phyloP scores from a whole-genome alignment of 1,284 basidiomycete species.

The Puccinia hordei region DNA sequence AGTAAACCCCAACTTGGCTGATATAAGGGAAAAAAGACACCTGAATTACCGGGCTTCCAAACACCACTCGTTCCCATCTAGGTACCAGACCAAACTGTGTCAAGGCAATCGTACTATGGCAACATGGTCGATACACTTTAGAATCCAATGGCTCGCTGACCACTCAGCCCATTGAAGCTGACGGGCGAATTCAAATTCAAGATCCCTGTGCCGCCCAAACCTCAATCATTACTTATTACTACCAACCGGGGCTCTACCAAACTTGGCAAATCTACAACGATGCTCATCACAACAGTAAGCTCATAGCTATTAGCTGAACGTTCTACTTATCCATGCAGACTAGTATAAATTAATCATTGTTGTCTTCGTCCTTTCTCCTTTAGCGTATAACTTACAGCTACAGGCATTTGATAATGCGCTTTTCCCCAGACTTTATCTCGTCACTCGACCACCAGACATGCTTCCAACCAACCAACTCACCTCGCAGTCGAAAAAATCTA shows the following conservation, averaged over 20 bases:
- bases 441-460: conserved; percentile 39
- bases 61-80: background rate
- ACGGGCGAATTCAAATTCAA: conserved; percentile 54
- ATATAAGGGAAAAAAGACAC: background rate
- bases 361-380: background rate
- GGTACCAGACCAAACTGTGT: conserved; percentile 56
- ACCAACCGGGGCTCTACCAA: conserved; percentile 50
- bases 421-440: conserved; percentile 44
- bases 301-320: no score
- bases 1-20: conserved; percentile 34
- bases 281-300: conserved; percentile 44
- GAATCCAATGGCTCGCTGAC: conserved; percentile 54
- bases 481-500: conserved; percentile 30
- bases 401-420: conserved; percentile 46
- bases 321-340: background rate
- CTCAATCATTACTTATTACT: conserved; percentile 51
- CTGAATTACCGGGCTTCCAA: background rate
- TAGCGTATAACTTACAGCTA: conserved; percentile 46
- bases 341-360: background rate
- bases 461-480: conserved; percentile 36
- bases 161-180: conserved; percentile 53
- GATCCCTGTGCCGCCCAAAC: conserved; percentile 52
- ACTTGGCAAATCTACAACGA: conserved; percentile 49
- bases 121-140: conserved; percentile 58
- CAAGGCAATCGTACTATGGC: conserved; percentile 57